phyloP scores from a whole-genome alignment of 2,329 filamentous ascomycete species.

The Colletotrichum sp. region DNA sequence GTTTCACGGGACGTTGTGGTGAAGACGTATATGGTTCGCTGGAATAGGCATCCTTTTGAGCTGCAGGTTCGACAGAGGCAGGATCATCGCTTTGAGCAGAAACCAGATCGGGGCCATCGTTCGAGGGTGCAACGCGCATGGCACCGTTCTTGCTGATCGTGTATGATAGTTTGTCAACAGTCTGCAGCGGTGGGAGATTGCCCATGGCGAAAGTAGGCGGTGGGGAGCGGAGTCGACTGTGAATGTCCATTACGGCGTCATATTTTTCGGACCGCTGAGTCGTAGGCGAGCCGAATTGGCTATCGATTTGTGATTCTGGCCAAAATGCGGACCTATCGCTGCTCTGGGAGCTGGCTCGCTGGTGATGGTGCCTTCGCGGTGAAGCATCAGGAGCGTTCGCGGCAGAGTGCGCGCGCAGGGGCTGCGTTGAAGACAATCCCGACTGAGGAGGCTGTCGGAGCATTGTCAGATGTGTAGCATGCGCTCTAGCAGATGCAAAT shows the following conservation, averaged over 20 bases:
- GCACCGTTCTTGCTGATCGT: slow-evolving; percentile 43
- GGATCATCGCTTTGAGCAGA: slow-evolving; percentile 20
- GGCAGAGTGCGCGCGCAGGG: slow-evolving; percentile 24
- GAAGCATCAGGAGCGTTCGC: slow-evolving; percentile 22
- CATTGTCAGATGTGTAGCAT: slow-evolving; percentile 22
- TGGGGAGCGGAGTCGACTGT: slow-evolving; percentile 4
- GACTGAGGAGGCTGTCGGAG: slow-evolving; percentile 27
- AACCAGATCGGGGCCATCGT: slow-evolving; percentile 25
- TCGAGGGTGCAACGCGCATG: slow-evolving; percentile 27
- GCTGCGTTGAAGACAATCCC: slow-evolving; percentile 5
- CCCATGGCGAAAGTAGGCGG: neutral
- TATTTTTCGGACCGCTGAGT: slow-evolving; percentile 12
- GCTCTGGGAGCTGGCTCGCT: slow-evolving; percentile 31
- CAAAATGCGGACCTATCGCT: slow-evolving; percentile 25
- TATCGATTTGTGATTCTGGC: slow-evolving; percentile 19
- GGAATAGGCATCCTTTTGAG: neutral
- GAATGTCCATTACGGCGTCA: slow-evolving; percentile 7
- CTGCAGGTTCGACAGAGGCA: slow-evolving; percentile 24
- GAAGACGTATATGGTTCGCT: slow-evolving; percentile 11
- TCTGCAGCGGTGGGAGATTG: neutral
- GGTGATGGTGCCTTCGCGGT: slow-evolving; percentile 21
- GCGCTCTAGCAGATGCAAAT: slow-evolving; percentile 28
- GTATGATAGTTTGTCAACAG: slow-evolving; percentile 28
- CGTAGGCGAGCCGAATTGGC: slow-evolving; percentile 18
- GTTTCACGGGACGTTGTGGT: slow-evolving; percentile 32